Base-by-base conservation (phyloP, 164 flowering plant genomes). In the Nymphaea colorata region DNA sequence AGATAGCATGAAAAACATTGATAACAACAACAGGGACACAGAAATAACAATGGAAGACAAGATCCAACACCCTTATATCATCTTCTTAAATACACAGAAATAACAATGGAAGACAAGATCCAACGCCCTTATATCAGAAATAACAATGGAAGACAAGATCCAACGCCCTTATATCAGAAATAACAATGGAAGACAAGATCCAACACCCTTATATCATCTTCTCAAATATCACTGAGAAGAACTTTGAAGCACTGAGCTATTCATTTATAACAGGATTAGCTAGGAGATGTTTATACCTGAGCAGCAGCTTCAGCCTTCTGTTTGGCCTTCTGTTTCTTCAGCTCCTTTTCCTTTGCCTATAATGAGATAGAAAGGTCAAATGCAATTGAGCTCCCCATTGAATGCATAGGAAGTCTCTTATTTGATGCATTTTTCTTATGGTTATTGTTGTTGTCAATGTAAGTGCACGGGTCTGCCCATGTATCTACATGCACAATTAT, bases 331-430 rank as follows among this genome's bases (percentile, higher is more conserved):
- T 71, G 78, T 67, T 85, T 92, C 75, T 90, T 90, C 78, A 86
- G 59, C 76, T 88, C 96, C 73, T 92, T 92, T 69, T 83, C 96
- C 68, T 73, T 85, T 3, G 98, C 96, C 98, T 92, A 72, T 41
- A 57, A 67, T n/a, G 55, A 18, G 64, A 69, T 42, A 4, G 67
- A 25, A 61, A 61, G 64, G 36, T 63, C 1, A 67, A 14, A 12
- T 6, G 67, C 42, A 69, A 43, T 44, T 17, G n/a, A 5, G 11
- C 42, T 3, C 42, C 7, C 66, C 43, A 64, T 61, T 6, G 43
- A 64, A 12, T 17, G 6, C 7, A 36, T 6, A 25, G n/a, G 8
- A 41, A 36, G 11, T 15, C n/a, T 63, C 42, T 5, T 6, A 17
- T 25, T 25, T 25, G 36, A 25, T 25, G 36, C 36, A 25, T 25